Evolutionary conservation across 805 yeast genomes (phyloP).

Genomic region (Kregervanrija delftensis): DNA sequence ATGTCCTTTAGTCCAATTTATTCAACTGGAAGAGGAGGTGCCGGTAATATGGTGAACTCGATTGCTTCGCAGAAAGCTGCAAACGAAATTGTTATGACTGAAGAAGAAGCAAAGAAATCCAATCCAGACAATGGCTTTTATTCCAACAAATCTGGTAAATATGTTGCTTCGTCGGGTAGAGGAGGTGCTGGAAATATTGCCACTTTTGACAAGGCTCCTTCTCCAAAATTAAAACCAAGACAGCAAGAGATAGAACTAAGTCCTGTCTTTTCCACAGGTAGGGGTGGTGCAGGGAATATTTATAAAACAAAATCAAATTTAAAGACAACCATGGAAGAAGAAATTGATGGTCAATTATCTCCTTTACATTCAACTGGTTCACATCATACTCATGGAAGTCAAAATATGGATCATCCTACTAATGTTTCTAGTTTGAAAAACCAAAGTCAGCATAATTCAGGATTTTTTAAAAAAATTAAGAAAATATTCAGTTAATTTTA

Average conservation of each 20-base stretch:
- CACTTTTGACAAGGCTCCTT: constrained; percentile 34
- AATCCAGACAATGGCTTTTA: constrained; percentile 12
- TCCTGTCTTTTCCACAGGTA: constrained; percentile 42
- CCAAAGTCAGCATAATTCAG: no score
- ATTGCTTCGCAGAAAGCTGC: constrained; percentile 11
- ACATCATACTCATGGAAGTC: no score
- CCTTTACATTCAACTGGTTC: constrained; percentile 20
- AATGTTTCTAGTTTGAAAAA: no score
- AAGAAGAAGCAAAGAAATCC: constrained; percentile 6
- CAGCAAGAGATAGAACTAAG: constrained; percentile 33
- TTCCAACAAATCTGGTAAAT: constrained; percentile 26
- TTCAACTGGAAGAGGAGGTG: constrained; percentile 31
- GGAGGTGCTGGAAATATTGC: constrained; percentile 52
- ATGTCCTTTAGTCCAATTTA: constrained; percentile 17
- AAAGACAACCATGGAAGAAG: constrained; percentile 26
- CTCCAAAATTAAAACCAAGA: constrained; percentile 33
- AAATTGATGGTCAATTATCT: constrained; percentile 37
- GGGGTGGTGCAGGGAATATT: constrained; percentile 55
- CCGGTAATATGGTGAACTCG: constrained; percentile 26
- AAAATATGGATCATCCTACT: no score
- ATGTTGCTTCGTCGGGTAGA: constrained; percentile 45
- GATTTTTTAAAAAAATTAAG: no score
- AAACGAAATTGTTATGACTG: constrained; percentile 18
- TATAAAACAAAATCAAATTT: constrained; percentile 1
- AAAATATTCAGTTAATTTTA: no score